Base-by-base conservation (phyloP, 129 eudicot species). In the Erigeron canadensis region DNA sequence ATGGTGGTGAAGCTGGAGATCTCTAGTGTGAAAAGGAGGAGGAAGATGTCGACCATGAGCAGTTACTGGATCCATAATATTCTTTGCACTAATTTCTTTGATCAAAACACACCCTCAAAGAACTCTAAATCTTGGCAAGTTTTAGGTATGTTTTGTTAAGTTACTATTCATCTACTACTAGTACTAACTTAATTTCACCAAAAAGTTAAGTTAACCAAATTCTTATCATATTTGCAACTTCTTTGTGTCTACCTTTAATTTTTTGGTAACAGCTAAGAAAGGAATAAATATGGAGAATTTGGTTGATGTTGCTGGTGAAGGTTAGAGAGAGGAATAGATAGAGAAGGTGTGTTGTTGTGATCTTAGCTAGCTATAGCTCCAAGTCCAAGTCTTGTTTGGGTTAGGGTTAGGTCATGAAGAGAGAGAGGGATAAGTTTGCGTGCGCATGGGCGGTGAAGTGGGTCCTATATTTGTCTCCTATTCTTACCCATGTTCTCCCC, bases 391-490 rank as follows among this genome's bases (percentile, higher is more conserved):
- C 38, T 18, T 59, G 67, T 74, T 77, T 70, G 81, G 90, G 88
- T 78, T 88, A 75, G 89, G 91, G 91, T 86, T 83, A 79, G 91
- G 91, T 85, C 81, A 80, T 63, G 82, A 72, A 50, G 71, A 60
- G 57, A 63, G 79, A 74, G 73, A 41, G 68, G 19, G 70, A 40
- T 64, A 76, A 72, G 89, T 80, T 81, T 56, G 96, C 88, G 87
- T 89, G 96, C 90, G 88, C 85, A 82, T 89, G 96, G 89, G 90
- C 88, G 92, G 92, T 86, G 74, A 16, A 42, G 66, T 80, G 91
- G 81, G 83, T 55, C 91, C 83, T 70, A 51, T 47, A 10, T 62
- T 71, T 71, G 83, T 81, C 88, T 59, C 84, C 75, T 81, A 80
- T 60, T 41, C 21, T 8, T 41, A 65, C 73, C 72, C 73, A 75